Conservation (phyloP, 2,329 filamentous ascomycete genomes). For the Fusarium sp. region DNA sequence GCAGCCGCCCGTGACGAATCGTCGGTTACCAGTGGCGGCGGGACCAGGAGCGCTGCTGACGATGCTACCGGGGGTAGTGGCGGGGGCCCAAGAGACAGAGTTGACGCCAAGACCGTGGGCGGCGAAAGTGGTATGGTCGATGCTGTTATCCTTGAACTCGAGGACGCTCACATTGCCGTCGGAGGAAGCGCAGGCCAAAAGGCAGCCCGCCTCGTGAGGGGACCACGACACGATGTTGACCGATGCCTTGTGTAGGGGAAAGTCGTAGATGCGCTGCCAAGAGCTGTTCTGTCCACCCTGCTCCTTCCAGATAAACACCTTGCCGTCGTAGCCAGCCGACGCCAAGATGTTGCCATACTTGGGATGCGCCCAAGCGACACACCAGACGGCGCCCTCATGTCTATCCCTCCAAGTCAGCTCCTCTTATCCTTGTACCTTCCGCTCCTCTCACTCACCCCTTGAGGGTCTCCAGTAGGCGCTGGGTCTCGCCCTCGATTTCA, state of each 20-base stretch:
- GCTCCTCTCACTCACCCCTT: conserved; percentile 76
- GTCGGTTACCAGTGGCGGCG: conserved; percentile 73
- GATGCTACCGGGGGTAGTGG: conserved; percentile 84
- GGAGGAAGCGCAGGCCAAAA: conserved; percentile 93
- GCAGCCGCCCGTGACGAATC: conserved; percentile 94
- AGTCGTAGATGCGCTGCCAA: conserved; percentile 92
- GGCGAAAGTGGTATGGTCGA: conserved; percentile 89
- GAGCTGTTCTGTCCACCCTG: conserved; percentile 68
- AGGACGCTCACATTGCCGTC: conserved; percentile 94
- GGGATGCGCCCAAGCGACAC: conserved; percentile 96
- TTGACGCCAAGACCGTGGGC: conserved; percentile 96
- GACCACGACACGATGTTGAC: conserved; percentile 98
- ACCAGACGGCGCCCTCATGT: conserved; percentile 98
- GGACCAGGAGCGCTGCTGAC: conserved; percentile 76
- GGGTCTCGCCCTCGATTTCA: conserved; percentile 93
- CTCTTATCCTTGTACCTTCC: neutral
- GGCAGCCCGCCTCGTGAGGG: conserved; percentile 94
- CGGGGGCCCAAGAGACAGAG: conserved; percentile 94
- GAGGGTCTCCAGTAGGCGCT: conserved; percentile 90
- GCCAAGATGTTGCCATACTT: conserved; percentile 99
- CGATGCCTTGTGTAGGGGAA: conserved; percentile 91
- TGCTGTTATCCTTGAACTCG: conserved; percentile 96
- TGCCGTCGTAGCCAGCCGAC: conserved; percentile 95
- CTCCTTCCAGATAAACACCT: conserved; percentile 98
- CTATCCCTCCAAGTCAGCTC: conserved; percentile 58